Conservation (phyloP, 495 filamentous ascomycete species). For the Podospora sp. region DNA sequence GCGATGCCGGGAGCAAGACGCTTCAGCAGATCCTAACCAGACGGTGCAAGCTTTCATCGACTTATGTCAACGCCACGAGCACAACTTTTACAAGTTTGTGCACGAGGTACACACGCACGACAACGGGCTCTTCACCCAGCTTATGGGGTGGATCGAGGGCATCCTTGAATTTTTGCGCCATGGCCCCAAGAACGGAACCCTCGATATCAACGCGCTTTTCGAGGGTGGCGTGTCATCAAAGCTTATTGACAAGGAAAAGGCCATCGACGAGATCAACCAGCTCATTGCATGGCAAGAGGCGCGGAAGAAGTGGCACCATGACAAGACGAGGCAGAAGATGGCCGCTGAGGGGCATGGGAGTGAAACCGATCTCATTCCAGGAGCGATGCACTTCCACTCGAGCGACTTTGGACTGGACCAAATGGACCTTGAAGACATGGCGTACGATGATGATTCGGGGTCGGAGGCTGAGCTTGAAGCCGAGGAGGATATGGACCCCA, state of each 20-base stretch:
- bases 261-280: constrained; percentile 77
- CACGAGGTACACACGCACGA: constrained; percentile 99
- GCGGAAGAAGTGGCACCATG: constrained; percentile 93
- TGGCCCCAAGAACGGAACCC: constrained; percentile 73
- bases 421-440: constrained; percentile 83
- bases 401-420: constrained; percentile 89
- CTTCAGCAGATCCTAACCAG: constrained; percentile 93
- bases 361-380: constrained; percentile 48
- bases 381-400: constrained; percentile 58
- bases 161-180: constrained; percentile 91
- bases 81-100: constrained; percentile 98
- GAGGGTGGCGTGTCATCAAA: constrained; percentile 70
- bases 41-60: constrained; percentile 99
- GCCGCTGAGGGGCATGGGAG: constrained; percentile 70
- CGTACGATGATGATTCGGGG: constrained; percentile 71
- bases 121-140: constrained; percentile 89
- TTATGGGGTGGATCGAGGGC: constrained; percentile 98
- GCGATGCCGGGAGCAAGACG: constrained; percentile 85
- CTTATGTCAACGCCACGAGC: constrained; percentile 87
- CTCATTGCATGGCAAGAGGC: constrained; percentile 93
- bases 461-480: constrained; percentile 72
- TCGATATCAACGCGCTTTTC: constrained; percentile 94
- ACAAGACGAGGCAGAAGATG: constrained; percentile 99
- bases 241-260: constrained; percentile 67
- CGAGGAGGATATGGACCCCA: constrained; percentile 80